These are phyloP conservation scores for Suhomyces sp. DNA, from an alignment of 805 yeast species.

Conservation along the genomic window DNA sequence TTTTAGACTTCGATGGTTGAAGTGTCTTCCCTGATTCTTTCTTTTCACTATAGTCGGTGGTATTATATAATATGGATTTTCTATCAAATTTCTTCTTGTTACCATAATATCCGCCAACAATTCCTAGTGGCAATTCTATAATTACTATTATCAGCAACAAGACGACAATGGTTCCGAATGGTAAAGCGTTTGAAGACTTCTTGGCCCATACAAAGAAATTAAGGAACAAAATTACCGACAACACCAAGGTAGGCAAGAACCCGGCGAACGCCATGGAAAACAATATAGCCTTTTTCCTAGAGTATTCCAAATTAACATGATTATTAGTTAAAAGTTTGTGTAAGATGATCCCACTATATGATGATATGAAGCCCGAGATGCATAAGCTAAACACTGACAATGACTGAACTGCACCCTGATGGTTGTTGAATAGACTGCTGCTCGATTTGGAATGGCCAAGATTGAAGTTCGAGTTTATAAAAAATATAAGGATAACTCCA, in stretches of 20 bases:
- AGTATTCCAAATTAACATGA: constrained; percentile 26
- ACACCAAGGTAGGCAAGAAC: constrained; percentile 44
- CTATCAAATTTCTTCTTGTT: constrained; percentile 30
- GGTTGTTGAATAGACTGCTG: constrained; percentile 59
- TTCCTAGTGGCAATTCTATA: constrained; percentile 71
- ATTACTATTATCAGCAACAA: constrained; percentile 58
- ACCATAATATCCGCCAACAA: constrained; percentile 64
- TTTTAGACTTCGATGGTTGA: not conserved
- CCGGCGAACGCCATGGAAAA: constrained; percentile 35
- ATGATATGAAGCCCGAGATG: constrained; percentile 70
- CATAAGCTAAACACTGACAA: constrained; percentile 59
- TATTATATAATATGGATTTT: constrained; percentile 16
- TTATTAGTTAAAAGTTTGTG: constrained; percentile 51
- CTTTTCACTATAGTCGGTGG: not conserved
- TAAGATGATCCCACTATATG: constrained; percentile 65
- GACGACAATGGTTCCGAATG: constrained; percentile 69
- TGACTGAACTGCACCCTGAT: constrained; percentile 64
- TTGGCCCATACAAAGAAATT: constrained; percentile 75
- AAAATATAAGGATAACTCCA: constrained; percentile 57
- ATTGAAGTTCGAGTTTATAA: constrained; percentile 29
- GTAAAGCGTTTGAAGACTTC: constrained; percentile 71
- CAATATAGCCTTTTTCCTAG: constrained; percentile 8
- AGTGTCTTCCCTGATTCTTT: not conserved
- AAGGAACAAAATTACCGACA: constrained; percentile 50
- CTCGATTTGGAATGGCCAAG: constrained; percentile 31